phyloP scores from a whole-genome alignment of 2,329 filamentous ascomycete species.

The Trichoderma sp. region DNA sequence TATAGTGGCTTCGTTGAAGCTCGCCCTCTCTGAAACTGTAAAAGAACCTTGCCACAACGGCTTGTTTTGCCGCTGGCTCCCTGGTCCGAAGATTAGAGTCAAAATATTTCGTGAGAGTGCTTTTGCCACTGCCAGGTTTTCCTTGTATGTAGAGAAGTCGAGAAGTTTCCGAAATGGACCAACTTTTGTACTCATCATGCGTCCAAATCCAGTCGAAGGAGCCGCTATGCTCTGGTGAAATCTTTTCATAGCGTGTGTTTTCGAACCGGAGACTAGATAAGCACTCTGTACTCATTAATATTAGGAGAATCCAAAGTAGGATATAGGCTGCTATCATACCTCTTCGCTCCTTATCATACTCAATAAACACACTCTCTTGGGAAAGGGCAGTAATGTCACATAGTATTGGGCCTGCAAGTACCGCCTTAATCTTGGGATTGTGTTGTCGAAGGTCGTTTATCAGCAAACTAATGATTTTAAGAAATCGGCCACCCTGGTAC shows the following conservation, averaged over 20 bases:
- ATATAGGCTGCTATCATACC: too few species aligned
- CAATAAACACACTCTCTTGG: too few species aligned
- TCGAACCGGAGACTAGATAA: not conserved
- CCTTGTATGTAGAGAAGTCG: not conserved
- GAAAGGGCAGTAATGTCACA: too few species aligned
- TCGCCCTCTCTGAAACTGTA: not conserved
- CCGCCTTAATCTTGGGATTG: not conserved
- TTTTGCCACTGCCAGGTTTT: not conserved
- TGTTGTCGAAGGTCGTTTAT: not conserved
- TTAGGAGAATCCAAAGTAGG: too few species aligned
- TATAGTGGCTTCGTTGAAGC: not conserved
- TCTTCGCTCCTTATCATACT: not conserved
- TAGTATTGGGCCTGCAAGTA: not conserved
- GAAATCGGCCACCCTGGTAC: too few species aligned
- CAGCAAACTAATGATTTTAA: rapidly evolving
- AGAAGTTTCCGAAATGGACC: not conserved
- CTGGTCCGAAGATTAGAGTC: rapidly evolving
- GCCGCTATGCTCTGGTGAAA: not conserved
- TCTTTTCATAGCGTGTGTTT: not conserved
- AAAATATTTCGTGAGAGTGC: not conserved
- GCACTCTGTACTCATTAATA: not conserved
- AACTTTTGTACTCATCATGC: not conserved
- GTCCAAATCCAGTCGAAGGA: not conserved
- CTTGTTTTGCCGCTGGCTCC: not conserved
- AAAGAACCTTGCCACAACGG: not conserved